Evolutionary conservation across 805 yeast species (phyloP).

Genomic region (Saccharomyces kudriavzevii): DNA sequence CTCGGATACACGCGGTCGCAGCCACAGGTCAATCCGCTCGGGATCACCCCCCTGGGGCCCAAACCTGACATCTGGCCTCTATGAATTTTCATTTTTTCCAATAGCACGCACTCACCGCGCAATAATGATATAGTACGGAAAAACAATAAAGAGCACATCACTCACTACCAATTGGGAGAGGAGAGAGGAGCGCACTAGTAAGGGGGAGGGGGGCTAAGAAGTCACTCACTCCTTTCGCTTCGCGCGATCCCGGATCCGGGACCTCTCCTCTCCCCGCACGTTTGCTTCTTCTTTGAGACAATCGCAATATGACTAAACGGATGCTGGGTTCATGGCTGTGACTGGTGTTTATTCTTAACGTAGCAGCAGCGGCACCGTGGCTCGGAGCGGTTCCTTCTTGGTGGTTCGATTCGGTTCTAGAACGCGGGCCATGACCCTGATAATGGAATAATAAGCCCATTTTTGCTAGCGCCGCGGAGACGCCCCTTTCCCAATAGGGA

Average conservation of each 20-base stretch:
- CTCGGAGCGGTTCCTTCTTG: background rate
- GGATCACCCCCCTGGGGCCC: conserved; percentile 84
- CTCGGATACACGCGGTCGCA: conserved; percentile 83
- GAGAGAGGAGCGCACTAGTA: background rate
- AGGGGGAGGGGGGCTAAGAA: background rate
- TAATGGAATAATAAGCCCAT: background rate
- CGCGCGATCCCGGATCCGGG: background rate
- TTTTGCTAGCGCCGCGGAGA: background rate
- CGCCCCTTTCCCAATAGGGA: background rate
- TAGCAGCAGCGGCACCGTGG: background rate
- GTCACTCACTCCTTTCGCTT: background rate
- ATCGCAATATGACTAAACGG: background rate
- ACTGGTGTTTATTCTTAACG: background rate
- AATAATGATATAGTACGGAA: background rate
- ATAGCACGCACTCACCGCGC: background rate
- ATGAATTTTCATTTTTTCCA: background rate
- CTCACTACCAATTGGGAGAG: background rate
- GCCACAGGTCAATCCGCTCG: conserved; percentile 63
- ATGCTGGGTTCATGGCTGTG: background rate
- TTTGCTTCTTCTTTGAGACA: background rate
- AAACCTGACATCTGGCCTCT: conserved; percentile 57
- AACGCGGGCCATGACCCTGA: background rate
- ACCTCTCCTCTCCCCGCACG: background rate
- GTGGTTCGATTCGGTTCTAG: background rate
- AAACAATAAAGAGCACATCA: background rate